A percentile compares a stretch with the other conserved stretches of the same genome.
These are phyloP conservation scores for Rubia balearica DNA, from an alignment of 305 asterid species.

Conservation along the genomic window DNA sequence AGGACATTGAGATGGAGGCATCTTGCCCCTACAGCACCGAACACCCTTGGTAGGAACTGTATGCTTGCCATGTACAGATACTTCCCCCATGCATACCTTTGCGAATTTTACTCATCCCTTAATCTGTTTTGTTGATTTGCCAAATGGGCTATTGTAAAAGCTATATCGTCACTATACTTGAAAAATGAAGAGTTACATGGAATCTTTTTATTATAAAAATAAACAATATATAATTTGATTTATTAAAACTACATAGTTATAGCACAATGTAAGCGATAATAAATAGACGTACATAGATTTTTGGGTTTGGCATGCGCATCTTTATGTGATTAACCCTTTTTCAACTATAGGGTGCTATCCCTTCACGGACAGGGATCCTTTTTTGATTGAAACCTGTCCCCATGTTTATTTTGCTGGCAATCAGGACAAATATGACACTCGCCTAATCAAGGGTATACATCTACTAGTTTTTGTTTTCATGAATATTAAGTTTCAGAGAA, in stretches of 20 bases:
- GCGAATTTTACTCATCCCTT: background rate
- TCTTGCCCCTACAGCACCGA: slow-evolving; percentile 94
- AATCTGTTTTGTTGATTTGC: background rate
- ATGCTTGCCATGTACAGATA: background rate
- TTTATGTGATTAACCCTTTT: slow-evolving; percentile 15
- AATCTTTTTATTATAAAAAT: too few species aligned
- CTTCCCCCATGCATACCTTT: background rate
- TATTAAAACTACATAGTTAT: background rate
- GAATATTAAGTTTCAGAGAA: background rate
- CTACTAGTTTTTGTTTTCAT: background rate
- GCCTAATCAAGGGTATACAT: slow-evolving; percentile 54
- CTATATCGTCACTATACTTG: background rate
- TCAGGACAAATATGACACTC: slow-evolving; percentile 66
- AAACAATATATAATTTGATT: background rate
- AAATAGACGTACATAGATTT: background rate
- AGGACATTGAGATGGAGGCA: slow-evolving; percentile 96
- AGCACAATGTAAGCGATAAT: background rate
- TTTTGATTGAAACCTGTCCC: slow-evolving; percentile 75
- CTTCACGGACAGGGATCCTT: slow-evolving; percentile 89
- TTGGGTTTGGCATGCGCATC: background rate
- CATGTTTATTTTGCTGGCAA: slow-evolving; percentile 89
- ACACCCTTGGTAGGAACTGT: slow-evolving; percentile 64
- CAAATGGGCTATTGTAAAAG: background rate
- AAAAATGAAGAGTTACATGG: background rate
- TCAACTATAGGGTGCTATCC: slow-evolving; percentile 83